Percentiles rank a stretch among this genome's conserved stretches.
Evolutionary conservation across 2,329 filamentous ascomycete genomes (phyloP).

Genomic region (Penicillium decumbens): DNA sequence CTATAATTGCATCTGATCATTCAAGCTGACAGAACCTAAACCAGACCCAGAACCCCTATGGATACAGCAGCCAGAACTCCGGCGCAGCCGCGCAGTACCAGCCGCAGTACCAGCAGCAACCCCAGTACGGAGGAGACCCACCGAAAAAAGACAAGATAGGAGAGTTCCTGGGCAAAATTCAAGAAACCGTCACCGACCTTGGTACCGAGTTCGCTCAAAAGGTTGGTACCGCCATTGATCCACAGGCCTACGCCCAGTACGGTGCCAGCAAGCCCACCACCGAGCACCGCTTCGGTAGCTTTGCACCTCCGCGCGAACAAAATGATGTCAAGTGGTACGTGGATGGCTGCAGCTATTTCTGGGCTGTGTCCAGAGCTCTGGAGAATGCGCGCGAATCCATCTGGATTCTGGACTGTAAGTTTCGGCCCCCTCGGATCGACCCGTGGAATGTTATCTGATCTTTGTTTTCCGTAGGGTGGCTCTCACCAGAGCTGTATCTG

Average conservation of each 20-base stretch:
- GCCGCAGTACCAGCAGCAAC: constrained; percentile 18
- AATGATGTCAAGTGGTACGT: constrained; percentile 82
- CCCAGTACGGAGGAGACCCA: constrained; percentile 30
- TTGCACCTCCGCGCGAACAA: constrained; percentile 67
- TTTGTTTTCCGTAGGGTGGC: constrained; percentile 55
- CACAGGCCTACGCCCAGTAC: constrained; percentile 47
- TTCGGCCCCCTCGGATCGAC: not conserved
- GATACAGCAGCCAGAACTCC: constrained; percentile 24
- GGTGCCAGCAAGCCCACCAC: constrained; percentile 36
- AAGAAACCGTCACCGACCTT: constrained; percentile 49
- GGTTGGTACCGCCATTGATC: constrained; percentile 45
- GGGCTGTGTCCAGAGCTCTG: constrained; percentile 73
- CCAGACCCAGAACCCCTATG: constrained; percentile 19
- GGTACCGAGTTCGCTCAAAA: constrained; percentile 50
- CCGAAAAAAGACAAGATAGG: constrained; percentile 38
- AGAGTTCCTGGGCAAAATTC: constrained; percentile 53
- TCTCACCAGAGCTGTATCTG: constrained; percentile 81
- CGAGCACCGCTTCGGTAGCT: constrained; percentile 55
- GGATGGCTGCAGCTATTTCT: constrained; percentile 79
- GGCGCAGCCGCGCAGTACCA: constrained; percentile 23
- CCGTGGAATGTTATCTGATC: constrained; percentile 10
- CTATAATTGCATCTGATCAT: not conserved
- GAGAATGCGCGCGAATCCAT: constrained; percentile 72
- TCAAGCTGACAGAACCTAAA: constrained; percentile 16
- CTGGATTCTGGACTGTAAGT: constrained; percentile 72